phyloP scores from a whole-genome alignment of 768 basidiomycete genomes.

The Collybiopsis luxurians region DNA sequence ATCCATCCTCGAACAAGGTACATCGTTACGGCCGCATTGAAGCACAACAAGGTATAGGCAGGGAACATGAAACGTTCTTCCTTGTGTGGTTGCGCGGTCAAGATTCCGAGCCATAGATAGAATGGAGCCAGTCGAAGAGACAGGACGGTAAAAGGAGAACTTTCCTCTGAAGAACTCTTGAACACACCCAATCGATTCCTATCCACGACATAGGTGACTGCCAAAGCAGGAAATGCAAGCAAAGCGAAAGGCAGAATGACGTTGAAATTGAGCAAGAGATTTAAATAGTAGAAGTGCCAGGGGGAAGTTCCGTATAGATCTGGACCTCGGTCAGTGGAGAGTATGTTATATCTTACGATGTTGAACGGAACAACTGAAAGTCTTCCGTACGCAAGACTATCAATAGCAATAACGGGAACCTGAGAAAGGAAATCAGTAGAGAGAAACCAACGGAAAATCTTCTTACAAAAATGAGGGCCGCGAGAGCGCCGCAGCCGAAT shows the following conservation, averaged over 20 bases:
- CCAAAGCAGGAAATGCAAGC: slow-evolving; percentile 73
- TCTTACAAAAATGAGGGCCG: slow-evolving; percentile 64
- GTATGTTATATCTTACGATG: slow-evolving; percentile 91
- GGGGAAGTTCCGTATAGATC: slow-evolving; percentile 91
- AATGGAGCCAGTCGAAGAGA: slow-evolving; percentile 79
- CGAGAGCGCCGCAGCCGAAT: slow-evolving; percentile 47
- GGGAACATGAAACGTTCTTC: slow-evolving; percentile 99
- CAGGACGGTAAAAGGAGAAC: slow-evolving; percentile 78
- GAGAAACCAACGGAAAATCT: neutral
- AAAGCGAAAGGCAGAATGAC: slow-evolving; percentile 78
- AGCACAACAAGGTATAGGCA: slow-evolving; percentile 85
- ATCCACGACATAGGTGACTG: slow-evolving; percentile 72
- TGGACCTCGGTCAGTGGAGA: slow-evolving; percentile 79
- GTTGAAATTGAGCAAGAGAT: slow-evolving; percentile 95
- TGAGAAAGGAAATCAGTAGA: slow-evolving; percentile 27
- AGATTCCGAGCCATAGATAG: slow-evolving; percentile 86
- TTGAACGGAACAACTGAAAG: slow-evolving; percentile 86
- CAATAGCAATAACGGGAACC: slow-evolving; percentile 82
- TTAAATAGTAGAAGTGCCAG: slow-evolving; percentile 81
- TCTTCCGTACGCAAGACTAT: slow-evolving; percentile 84
- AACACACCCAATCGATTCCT: slow-evolving; percentile 66
- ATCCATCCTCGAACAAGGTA: slow-evolving; percentile 87
- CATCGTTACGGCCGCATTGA: slow-evolving; percentile 89
- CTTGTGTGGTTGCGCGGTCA: slow-evolving; percentile 87
- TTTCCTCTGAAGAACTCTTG: slow-evolving; percentile 52